Conservation (phyloP, 768 basidiomycete genomes). For the Lactifluus hygrophoroides region DNA sequence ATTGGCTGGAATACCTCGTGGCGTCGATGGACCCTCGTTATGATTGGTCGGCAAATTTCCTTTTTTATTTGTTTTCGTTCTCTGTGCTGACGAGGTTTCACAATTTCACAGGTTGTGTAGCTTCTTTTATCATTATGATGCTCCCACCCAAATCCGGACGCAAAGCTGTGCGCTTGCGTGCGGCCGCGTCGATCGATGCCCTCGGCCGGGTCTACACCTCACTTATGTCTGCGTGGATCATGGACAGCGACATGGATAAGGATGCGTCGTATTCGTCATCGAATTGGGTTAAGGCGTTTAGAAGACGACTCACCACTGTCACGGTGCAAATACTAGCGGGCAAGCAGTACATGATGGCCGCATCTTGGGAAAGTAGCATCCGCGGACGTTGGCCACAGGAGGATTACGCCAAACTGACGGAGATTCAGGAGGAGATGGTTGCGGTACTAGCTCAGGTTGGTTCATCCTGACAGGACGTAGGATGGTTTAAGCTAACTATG, state of each 20-base stretch:
- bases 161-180: conserved; percentile 37
- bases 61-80: background rate
- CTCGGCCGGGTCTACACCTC: conserved; percentile 37
- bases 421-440: conserved; percentile 36
- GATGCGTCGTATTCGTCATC: background rate
- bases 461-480: background rate
- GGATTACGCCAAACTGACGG: conserved; percentile 37
- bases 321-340: conserved; percentile 29
- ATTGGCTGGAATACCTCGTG: conserved; percentile 46
- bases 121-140: conserved; percentile 47
- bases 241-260: conserved; percentile 14
- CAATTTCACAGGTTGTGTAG: conserved; percentile 33
- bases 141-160: conserved; percentile 44
- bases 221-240: conserved; percentile 36
- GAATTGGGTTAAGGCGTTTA: conserved; percentile 25
- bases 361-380: conserved; percentile 40
- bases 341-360: conserved; percentile 30
- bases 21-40: conserved; percentile 41
- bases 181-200: conserved; percentile 34
- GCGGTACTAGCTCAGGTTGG: conserved; percentile 31
- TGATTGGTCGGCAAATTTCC: conserved; percentile 33
- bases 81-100: background rate
- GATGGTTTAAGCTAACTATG: background rate
- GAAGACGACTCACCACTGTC: conserved; percentile 27
- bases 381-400: conserved; percentile 45